Base-by-base conservation (phyloP, 2,329 filamentous ascomycete genomes). In the Pseudogymnoascus verrucosus region DNA sequence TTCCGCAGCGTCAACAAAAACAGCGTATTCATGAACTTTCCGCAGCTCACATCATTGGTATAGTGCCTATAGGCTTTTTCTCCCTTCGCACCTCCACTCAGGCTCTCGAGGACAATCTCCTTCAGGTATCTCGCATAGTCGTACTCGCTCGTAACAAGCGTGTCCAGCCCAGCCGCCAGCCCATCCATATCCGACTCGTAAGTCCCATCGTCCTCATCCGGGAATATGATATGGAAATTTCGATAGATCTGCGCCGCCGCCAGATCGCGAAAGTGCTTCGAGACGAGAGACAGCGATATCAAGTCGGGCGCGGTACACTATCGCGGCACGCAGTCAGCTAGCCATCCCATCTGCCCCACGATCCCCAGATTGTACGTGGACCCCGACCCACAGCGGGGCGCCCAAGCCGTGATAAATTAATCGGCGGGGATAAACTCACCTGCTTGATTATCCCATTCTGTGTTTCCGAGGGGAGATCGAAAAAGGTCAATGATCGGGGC, bases 11-110 rank as follows among this genome's bases (percentile, higher is more conserved):
- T 80, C 69, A 86, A 69, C 31, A 82, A 78, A 5, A 88, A 72
- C 44, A 88, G 72, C 0, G 84, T 86, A 67, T 85, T 88, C 71
- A 88, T 78, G 64, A 88, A 86, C 74, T 85, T 87, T 61, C 84
- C 85, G 69, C 82, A 85, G 71, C 80, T 84, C 34, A 78, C 73
- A 63, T 75, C 81, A 68, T 82, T 82, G 6, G 81, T 75, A 66
- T 85, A 86, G 1, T 79, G 75, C 63, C 80, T 79, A 69, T 84
- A 84, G 21, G 80, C 77, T 16, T 74, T 70, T 67, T 85, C 82
- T n/a, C 78, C 82, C 71, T 82, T 82, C 62, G 76, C 71, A 7
- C 82, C 83, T 8, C 78, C 76, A 65, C 77, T 81, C 26, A 82
- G 73, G 1, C 83, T 84, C 66, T 86, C 84, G 65, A 88, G 77